Evolutionary conservation across 208 protist species (phyloP).

Genomic region (Crithidia bombi): DNA sequence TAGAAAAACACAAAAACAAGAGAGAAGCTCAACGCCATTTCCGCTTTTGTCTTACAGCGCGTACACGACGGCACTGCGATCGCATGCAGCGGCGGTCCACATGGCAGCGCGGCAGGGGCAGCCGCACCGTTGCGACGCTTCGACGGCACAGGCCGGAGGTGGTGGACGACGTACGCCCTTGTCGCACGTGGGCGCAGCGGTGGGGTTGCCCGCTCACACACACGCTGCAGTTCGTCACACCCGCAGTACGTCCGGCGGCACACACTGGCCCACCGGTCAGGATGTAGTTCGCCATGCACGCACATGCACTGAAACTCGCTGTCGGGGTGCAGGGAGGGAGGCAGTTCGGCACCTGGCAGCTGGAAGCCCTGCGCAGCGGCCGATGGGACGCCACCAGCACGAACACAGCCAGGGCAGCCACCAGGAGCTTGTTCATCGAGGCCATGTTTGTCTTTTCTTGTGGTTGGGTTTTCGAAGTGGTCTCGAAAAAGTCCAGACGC

Average conservation of each 20-base stretch:
- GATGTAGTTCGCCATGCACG: constrained; percentile 7
- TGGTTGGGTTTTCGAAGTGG: constrained; percentile 22
- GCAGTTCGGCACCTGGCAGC: constrained; percentile 27
- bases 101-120: constrained; percentile 10
- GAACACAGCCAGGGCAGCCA: constrained; percentile 20
- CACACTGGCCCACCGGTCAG: constrained; percentile 8
- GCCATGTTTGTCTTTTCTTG: constrained; percentile 26
- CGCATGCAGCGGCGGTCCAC: constrained; percentile 10
- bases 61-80: constrained; percentile 7
- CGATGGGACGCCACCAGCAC: constrained; percentile 20
- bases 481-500: background rate
- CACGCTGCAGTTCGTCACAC: constrained; percentile 18
- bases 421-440: constrained; percentile 20
- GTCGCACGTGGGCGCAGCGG: constrained; percentile 13
- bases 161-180: constrained; percentile 7
- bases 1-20: constrained; percentile 10
- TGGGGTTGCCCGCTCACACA: constrained; percentile 7
- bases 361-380: constrained; percentile 9
- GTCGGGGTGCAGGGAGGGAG: background rate
- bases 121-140: constrained; percentile 2
- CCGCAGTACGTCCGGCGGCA: constrained; percentile 17
- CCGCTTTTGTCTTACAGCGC: constrained; percentile 3
- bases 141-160: background rate
- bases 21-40: no score
- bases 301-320: constrained; percentile 3